A percentile compares a stretch with the other conserved stretches of the same genome.
Conservation (phyloP, 108 stramenopile genomes). For the Skeletonema potamos region DNA sequence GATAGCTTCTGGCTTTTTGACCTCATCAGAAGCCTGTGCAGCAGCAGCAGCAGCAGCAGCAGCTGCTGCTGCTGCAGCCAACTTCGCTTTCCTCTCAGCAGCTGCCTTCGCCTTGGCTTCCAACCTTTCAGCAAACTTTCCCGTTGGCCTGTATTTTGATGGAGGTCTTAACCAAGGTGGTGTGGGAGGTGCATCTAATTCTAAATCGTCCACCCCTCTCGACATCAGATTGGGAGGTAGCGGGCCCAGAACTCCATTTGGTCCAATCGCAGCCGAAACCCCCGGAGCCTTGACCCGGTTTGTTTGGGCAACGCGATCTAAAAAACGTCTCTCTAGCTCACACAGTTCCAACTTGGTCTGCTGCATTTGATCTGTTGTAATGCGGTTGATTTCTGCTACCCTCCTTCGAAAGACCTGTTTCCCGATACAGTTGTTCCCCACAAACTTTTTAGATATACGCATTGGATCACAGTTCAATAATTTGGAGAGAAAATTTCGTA, state of each 20-base stretch:
- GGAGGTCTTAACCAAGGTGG: slow-evolving; percentile 49
- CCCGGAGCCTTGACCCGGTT: slow-evolving; percentile 82
- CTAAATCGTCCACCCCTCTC: slow-evolving; percentile 17
- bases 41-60: slow-evolving; percentile 38
- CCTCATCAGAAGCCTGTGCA: slow-evolving; percentile 31
- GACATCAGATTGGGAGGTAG: background rate
- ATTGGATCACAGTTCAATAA: slow-evolving; percentile 98
- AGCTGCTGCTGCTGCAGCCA: background rate
- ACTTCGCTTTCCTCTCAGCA: slow-evolving; percentile 1
- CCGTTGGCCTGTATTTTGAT: slow-evolving; percentile 25
- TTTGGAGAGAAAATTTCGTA: slow-evolving; percentile 93
- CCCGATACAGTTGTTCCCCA: slow-evolving; percentile 96
- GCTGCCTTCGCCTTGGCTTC: background rate
- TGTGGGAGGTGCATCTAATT: slow-evolving; percentile 38
- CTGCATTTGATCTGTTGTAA: slow-evolving; percentile 91
- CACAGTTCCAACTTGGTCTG: slow-evolving; percentile 82
- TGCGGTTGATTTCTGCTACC: slow-evolving; percentile 88
- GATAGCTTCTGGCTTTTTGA: slow-evolving; percentile 8
- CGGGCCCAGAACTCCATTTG: slow-evolving; percentile 10
- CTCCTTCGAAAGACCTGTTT: slow-evolving; percentile 95
- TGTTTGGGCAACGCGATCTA: slow-evolving; percentile 94
- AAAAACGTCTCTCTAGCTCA: slow-evolving; percentile 91
- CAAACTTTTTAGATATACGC: slow-evolving; percentile 99
- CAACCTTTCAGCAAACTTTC: slow-evolving; percentile 15
- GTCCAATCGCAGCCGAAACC: slow-evolving; percentile 17